These are phyloP conservation scores for Ceratocystis alfenasii DNA, from an alignment of 2,329 filamentous ascomycete species.

Conservation along the genomic window DNA sequence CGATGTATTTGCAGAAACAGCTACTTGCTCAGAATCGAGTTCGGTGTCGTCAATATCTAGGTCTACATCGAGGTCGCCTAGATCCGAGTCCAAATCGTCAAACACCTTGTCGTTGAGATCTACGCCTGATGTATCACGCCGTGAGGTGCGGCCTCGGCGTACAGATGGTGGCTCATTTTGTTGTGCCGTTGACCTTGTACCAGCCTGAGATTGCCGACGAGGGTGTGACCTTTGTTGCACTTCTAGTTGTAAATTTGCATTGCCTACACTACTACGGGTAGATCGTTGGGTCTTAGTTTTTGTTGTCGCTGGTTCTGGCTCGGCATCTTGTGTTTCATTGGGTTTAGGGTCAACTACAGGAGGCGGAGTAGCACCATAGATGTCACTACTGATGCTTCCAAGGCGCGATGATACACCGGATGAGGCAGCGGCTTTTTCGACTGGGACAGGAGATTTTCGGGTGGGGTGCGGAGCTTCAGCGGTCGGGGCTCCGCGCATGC, in stretches of 20 bases:
- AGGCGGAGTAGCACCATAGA: conserved; percentile 21
- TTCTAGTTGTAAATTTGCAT: background rate
- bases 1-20: conserved; percentile 35
- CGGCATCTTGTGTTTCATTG: conserved; percentile 18
- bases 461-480: conserved; percentile 14
- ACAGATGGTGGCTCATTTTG: background rate
- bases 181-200: background rate
- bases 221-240: background rate
- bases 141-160: conserved; percentile 19
- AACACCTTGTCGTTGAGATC: conserved; percentile 41
- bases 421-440: conserved; percentile 3
- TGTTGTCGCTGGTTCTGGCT: background rate
- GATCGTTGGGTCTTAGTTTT: background rate
- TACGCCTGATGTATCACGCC: conserved; percentile 37
- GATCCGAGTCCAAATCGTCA: conserved; percentile 30
- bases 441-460: background rate
- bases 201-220: background rate
- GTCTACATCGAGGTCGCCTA: conserved; percentile 35
- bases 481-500: conserved; percentile 21
- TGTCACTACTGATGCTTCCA: conserved; percentile 20
- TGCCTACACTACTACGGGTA: conserved; percentile 2
- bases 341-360: background rate
- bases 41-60: conserved; percentile 23
- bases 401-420: conserved; percentile 25
- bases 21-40: conserved; percentile 26